Conservation (phyloP, 164 flowering plant genomes). For the Amborella trichopoda region DNA sequence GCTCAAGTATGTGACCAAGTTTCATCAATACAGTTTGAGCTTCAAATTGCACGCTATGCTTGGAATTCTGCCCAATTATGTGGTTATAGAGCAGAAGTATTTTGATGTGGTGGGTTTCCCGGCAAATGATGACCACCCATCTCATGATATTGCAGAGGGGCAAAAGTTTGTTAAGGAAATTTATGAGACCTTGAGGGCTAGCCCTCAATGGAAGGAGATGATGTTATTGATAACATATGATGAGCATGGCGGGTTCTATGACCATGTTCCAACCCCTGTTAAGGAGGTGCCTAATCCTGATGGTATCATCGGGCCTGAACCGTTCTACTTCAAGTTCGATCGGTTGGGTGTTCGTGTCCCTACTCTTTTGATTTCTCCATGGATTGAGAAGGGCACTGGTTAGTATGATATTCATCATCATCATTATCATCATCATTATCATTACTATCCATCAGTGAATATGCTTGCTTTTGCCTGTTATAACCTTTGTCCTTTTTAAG, state of each 20-base stretch:
- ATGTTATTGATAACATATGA: slow-evolving; percentile 82
- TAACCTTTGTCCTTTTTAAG: too few species aligned
- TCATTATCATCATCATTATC: too few species aligned
- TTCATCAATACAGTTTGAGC: slow-evolving; percentile 46
- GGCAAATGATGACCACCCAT: slow-evolving; percentile 92
- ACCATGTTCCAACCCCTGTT: slow-evolving; percentile 96
- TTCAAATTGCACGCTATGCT: slow-evolving; percentile 51
- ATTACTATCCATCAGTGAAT: too few species aligned
- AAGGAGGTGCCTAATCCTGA: slow-evolving; percentile 84
- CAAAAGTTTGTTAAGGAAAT: slow-evolving; percentile 96
- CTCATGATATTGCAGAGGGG: slow-evolving; percentile 81
- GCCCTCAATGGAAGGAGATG: slow-evolving; percentile 93
- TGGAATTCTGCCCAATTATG: slow-evolving; percentile 80
- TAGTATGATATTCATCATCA: slow-evolving; percentile 4
- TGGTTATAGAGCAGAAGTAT: slow-evolving; percentile 80
- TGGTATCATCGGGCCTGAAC: slow-evolving; percentile 82
- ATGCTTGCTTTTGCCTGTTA: too few species aligned
- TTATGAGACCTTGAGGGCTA: slow-evolving; percentile 70
- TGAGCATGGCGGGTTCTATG: slow-evolving; percentile 96
- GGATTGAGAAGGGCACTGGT: slow-evolving; percentile 91
- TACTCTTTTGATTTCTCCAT: slow-evolving; percentile 73
- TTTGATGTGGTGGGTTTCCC: slow-evolving; percentile 55
- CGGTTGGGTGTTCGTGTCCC: slow-evolving; percentile 93
- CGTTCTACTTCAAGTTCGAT: slow-evolving; percentile 71
- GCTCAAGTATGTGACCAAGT: slow-evolving; percentile 59